Evolutionary conservation across 106 monocot species (phyloP).

Genomic region (Vanilla planifolia): DNA sequence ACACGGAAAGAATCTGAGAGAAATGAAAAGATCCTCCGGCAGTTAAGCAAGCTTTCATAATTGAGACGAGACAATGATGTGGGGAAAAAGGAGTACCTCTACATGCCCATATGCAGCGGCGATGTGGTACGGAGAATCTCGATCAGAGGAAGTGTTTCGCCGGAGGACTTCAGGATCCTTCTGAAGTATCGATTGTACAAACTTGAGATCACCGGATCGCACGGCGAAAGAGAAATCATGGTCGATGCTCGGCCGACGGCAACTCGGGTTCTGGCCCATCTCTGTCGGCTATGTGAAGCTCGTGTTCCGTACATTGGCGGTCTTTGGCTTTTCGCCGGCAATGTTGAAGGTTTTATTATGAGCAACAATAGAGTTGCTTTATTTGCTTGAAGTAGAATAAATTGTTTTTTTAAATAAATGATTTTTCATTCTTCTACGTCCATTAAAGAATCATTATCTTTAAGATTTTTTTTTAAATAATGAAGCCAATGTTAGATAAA

Average conservation of each 20-base stretch:
- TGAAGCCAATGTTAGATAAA: no score
- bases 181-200: slow-evolving; percentile 11
- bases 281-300: not conserved
- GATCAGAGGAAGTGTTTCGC: slow-evolving; percentile 22
- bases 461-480: no score
- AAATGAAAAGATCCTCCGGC: not conserved
- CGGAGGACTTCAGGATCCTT: slow-evolving; percentile 16
- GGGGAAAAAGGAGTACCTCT: slow-evolving; percentile 31
- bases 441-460: no score
- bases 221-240: slow-evolving; percentile 25
- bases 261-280: slow-evolving; percentile 40
- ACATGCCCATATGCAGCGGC: slow-evolving; percentile 62
- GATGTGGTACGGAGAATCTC: slow-evolving; percentile 67
- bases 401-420: no score
- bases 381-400: no score
- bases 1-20: slow-evolving; percentile 50
- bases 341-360: no score
- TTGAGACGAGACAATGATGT: no score
- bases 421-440: no score
- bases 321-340: no score
- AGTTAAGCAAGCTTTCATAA: no score
- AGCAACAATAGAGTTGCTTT: no score
- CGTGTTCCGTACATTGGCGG: not conserved
- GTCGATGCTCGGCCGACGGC: slow-evolving; percentile 18
- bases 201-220: slow-evolving; percentile 15